Conservation (phyloP, 805 yeast genomes). For the Starmerella sirachaensis region DNA sequence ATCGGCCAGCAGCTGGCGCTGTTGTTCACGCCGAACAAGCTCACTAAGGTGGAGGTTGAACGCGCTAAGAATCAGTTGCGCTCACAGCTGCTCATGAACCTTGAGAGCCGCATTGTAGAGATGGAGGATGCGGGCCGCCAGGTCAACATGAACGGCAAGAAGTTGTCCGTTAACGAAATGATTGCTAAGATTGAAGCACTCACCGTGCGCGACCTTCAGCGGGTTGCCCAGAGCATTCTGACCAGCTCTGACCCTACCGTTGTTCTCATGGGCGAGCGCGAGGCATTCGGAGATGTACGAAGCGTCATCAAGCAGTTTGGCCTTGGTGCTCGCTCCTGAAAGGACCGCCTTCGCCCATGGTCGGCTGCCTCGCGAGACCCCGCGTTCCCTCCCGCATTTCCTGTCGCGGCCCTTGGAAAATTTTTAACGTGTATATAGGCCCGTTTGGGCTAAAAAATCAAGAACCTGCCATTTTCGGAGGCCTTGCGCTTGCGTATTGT, state of each 20-base stretch:
- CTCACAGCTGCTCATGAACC: slow-evolving; percentile 78
- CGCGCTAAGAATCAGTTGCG: slow-evolving; percentile 90
- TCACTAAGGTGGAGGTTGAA: slow-evolving; percentile 59
- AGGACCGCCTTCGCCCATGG: no score
- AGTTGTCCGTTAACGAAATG: slow-evolving; percentile 71
- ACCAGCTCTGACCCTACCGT: slow-evolving; percentile 75
- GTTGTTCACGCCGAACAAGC: slow-evolving; percentile 44
- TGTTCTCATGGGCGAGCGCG: slow-evolving; percentile 81
- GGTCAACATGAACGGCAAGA: slow-evolving; percentile 67
- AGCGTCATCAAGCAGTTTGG: slow-evolving; percentile 58
- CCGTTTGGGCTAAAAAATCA: no score
- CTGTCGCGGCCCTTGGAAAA: no score
- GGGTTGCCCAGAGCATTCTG: slow-evolving; percentile 63
- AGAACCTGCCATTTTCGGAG: no score
- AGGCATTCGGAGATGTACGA: slow-evolving; percentile 72
- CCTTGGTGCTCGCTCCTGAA: slow-evolving; percentile 37
- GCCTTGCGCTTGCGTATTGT: no score
- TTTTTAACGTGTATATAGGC: no score
- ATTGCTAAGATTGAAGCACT: slow-evolving; percentile 59
- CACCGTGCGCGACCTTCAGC: slow-evolving; percentile 52
- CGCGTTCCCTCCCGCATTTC: no score
- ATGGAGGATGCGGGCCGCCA: slow-evolving; percentile 94
- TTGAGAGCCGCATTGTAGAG: slow-evolving; percentile 87
- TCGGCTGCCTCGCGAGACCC: no score
- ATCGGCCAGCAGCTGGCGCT: slow-evolving; percentile 51